A percentile compares a stretch with the other conserved stretches of the same genome.
These are phyloP conservation scores for Scheffersomyces cryptocercus DNA, from an alignment of 1,139 yeast genomes.

Conservation along the genomic window DNA sequence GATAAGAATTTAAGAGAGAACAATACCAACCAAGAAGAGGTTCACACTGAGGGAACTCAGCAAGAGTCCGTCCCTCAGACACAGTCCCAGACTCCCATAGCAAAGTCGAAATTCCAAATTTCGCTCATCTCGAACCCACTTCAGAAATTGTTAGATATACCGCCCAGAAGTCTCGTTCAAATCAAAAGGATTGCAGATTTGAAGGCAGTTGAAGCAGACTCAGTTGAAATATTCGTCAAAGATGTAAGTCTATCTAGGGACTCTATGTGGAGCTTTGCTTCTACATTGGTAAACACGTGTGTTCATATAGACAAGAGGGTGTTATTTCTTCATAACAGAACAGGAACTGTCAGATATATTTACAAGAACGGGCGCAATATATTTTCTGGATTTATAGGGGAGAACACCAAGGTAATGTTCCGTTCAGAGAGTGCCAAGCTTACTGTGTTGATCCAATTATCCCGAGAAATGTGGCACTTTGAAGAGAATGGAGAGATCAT, in stretches of 20 bases:
- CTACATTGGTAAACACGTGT: conserved; percentile 61
- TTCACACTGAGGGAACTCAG: conserved; percentile 1
- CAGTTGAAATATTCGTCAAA: conserved; percentile 77
- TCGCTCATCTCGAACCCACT: conserved; percentile 67
- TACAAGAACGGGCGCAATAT: conserved; percentile 69
- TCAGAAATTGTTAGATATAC: conserved; percentile 61
- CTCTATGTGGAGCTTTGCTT: conserved; percentile 88
- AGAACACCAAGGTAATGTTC: conserved; percentile 75
- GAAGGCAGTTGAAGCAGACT: conserved; percentile 66
- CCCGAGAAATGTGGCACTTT: conserved; percentile 97
- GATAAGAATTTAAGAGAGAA: conserved; percentile 15
- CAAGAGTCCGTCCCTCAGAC: not conserved
- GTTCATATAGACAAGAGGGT: conserved; percentile 68
- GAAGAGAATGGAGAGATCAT: conserved; percentile 94
- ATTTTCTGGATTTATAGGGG: conserved; percentile 68
- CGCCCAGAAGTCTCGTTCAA: conserved; percentile 64
- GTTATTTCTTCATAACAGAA: conserved; percentile 58
- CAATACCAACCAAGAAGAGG: conserved; percentile 1
- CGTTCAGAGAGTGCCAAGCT: conserved; percentile 89
- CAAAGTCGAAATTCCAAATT: conserved; percentile 32
- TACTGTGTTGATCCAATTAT: conserved; percentile 81
- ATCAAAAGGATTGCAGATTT: conserved; percentile 40
- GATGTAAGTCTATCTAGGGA: conserved; percentile 85
- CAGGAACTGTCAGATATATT: conserved; percentile 63
- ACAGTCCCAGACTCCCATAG: not conserved